Conservation (phyloP, 164 flowering plant genomes). For the Aristolochia californica region DNA sequence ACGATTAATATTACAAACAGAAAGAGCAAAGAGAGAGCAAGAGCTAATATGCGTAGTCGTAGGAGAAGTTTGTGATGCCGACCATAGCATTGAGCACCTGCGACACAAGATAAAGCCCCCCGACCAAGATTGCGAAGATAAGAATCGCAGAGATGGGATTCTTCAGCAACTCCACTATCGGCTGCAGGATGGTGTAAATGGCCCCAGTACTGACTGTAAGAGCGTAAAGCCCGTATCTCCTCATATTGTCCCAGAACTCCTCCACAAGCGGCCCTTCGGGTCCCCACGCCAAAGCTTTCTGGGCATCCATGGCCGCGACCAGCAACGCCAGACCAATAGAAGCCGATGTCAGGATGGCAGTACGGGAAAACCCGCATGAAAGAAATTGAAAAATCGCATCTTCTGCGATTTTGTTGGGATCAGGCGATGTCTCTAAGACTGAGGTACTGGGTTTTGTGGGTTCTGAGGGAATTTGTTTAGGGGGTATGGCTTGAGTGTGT, state of each 20-base stretch:
- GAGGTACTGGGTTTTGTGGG: slow-evolving; percentile 1
- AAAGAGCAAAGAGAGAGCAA: too few species aligned
- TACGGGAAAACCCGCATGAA: slow-evolving; percentile 22
- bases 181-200: slow-evolving; percentile 50
- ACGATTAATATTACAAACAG: too few species aligned
- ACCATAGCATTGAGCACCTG: slow-evolving; percentile 73
- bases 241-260: slow-evolving; percentile 89
- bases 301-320: slow-evolving; percentile 32
- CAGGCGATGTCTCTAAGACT: neutral
- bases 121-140: slow-evolving; percentile 43
- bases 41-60: slow-evolving; percentile 53
- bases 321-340: slow-evolving; percentile 44
- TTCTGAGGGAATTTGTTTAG: neutral
- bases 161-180: slow-evolving; percentile 63
- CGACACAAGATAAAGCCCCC: slow-evolving; percentile 47
- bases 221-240: slow-evolving; percentile 69
- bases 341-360: slow-evolving; percentile 36
- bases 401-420: neutral
- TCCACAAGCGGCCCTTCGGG: slow-evolving; percentile 92
- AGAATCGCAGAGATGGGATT: slow-evolving; percentile 77
- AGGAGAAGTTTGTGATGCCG: slow-evolving; percentile 65
- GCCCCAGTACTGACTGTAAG: slow-evolving; percentile 86
- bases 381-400: slow-evolving; percentile 1
- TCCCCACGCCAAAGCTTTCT: slow-evolving; percentile 65
- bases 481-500: neutral